Evolutionary conservation across 176 grass and related monocot species (phyloP), one percentile per base, ranked within the genome.

Genomic region (Oropetium thomaeum): DNA sequence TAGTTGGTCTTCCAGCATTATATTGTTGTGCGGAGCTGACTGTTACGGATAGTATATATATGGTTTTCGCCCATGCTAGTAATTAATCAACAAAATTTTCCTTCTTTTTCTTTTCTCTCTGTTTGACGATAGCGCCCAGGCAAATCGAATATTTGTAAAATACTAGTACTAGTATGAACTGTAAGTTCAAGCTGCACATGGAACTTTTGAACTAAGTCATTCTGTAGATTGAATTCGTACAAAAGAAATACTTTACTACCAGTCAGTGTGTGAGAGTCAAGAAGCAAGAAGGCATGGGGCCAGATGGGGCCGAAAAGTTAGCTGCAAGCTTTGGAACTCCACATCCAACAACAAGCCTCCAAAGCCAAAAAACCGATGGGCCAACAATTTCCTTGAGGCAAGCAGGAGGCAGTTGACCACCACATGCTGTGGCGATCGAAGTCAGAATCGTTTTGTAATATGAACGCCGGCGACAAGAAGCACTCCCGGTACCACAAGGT

Each of bases 191-290:
- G 33, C 48, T 58, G 25, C 47, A 73, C 48, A 81, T 73, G 79
- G 59, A 30, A 52, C 20, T n/a, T 57, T 11, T 39, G 34, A 60
- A 34, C 44, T 20, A 4, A 25, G 23, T 74, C 28, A 37, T 26
- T 12, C 52, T 26, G 40, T 30, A 4, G 28, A 70, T 57, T 72
- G 19, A 42, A 48, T 82, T 65, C 12, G 67, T 32, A 28, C 11
- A 7, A 23, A 35, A 38, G 10, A 43, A 26, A 47, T 29, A 35
- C 29, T 40, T 34, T 20, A 40, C 37, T 79, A 40, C 37, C 74
- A 73, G 16, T 74, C 69, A 87, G 80, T 44, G 75, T 69, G 27
- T 68, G 45, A 35, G 67, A 82, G 79, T 82, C 79, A 87, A 83
- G 51, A 87, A 83, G 68, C 86, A 84, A 42, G 70, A 79, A 51